Conservation (phyloP, 805 yeast genomes). For the Myxozyma neglecta region DNA sequence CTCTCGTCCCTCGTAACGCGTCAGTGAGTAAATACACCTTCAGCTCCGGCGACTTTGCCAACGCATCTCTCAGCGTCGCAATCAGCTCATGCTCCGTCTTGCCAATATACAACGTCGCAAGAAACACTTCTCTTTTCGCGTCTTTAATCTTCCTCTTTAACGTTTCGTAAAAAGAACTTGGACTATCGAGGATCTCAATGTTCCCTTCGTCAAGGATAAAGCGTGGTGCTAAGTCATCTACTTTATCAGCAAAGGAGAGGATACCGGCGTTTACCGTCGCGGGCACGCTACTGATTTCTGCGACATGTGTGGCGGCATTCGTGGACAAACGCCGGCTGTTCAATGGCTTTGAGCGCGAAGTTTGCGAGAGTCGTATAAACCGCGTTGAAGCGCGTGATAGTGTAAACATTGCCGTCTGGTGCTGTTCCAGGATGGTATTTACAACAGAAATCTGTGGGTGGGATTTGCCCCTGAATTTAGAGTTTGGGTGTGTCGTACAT, state of each 20-base stretch:
- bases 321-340: background rate
- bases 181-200: constrained; percentile 62
- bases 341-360: too few relatives aligned
- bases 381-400: constrained; percentile 13
- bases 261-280: constrained; percentile 14
- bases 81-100: constrained; percentile 76
- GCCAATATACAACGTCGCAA: constrained; percentile 86
- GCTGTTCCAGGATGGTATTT: background rate
- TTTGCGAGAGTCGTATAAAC: background rate
- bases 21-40: constrained; percentile 76
- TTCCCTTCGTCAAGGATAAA: constrained; percentile 39
- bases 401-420: constrained; percentile 5
- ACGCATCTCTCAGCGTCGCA: constrained; percentile 58
- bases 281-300: background rate
- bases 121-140: constrained; percentile 69
- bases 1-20: constrained; percentile 90
- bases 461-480: too few relatives aligned
- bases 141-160: constrained; percentile 58
- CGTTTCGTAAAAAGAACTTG: constrained; percentile 67
- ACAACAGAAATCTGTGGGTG: too few relatives aligned
- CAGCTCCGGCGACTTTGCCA: constrained; percentile 58
- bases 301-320: background rate
- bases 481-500: too few relatives aligned
- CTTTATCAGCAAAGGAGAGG: constrained; percentile 10
- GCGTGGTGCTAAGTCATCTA: constrained; percentile 31